Evolutionary conservation across 805 yeast species (phyloP), one percentile per base, ranked within the genome.

Genomic region (Starmerella stigmatis): DNA sequence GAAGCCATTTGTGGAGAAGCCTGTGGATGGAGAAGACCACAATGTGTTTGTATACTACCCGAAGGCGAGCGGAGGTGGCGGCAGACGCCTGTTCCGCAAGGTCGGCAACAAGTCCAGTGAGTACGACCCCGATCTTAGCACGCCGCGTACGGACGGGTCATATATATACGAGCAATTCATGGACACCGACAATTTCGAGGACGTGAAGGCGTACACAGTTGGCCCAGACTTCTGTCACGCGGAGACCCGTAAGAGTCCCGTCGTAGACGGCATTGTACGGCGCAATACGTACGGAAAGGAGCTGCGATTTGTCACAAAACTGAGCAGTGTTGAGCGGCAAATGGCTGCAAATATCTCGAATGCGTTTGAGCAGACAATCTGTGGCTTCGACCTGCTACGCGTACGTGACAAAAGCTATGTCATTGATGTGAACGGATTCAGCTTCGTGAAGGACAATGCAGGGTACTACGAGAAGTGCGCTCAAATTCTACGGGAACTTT

Each of bases 1-100:
- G 32, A 92, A 92, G 61, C 99, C 99, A 6, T 92, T 79, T 70
- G 98, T 92, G 27, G 99, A 92, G 63, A 92, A 92, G 56, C 99
- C 99, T 0, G 97, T 88, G 3, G 96, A 92, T 63, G 99, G 99
- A 44, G 99, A 92, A 65, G 96, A 92, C 64, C 99, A 92, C 64
- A 92, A 92, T 60, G 89, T 92, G 38, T 84, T 81, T 62, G 88
- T 92, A 31, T 92, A 92, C 65, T 92, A 89, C 62, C 81, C 88
- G 28, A 74, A 75, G 46, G 74, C 81, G 47, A 81, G 82, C 43
- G 99, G 99, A 37, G 99, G 99, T 46, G 99, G 99, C 53, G 99
- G 99, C 22, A 73, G 99, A 50, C 72, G 94, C 42, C 68, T 92
- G 50, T 92, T 92, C 68, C 73, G 99, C 53, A 92, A 92, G 61